Conservation (phyloP, 805 yeast species). For the Starmerella scarabaei region DNA sequence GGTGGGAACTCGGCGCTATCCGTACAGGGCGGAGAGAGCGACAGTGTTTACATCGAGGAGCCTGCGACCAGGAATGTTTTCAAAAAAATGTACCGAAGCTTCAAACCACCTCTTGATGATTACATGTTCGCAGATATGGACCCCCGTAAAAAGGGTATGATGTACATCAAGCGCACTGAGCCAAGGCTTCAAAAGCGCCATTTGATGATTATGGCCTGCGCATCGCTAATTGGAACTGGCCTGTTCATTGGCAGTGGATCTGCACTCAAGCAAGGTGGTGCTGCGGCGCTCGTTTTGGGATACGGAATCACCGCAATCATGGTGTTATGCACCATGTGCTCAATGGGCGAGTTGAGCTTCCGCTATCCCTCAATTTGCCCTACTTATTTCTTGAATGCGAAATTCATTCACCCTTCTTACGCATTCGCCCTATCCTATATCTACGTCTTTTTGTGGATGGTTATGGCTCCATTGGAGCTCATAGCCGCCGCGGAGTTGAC, state of each 20-base stretch:
- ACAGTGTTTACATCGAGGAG: no score
- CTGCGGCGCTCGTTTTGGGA: slow-evolving; percentile 46
- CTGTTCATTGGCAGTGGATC: slow-evolving; percentile 43
- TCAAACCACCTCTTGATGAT: no score
- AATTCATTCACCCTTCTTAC: slow-evolving; percentile 52
- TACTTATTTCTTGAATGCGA: slow-evolving; percentile 34
- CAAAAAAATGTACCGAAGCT: no score
- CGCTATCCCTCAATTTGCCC: slow-evolving; percentile 39
- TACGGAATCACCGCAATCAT: slow-evolving; percentile 48
- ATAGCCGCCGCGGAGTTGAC: slow-evolving; percentile 46
- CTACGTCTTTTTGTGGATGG: slow-evolving; percentile 34
- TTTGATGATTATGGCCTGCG: no score
- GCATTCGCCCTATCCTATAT: slow-evolving; percentile 59
- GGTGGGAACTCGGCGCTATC: no score
- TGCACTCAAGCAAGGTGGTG: slow-evolving; percentile 36
- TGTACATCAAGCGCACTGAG: no score
- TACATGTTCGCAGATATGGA: no score
- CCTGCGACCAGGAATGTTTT: no score
- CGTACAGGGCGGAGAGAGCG: no score
- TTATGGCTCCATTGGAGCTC: slow-evolving; percentile 46
- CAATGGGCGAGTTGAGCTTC: slow-evolving; percentile 59
- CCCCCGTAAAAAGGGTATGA: no score
- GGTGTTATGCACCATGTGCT: slow-evolving; percentile 49
- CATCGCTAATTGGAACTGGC: slow-evolving; percentile 77
- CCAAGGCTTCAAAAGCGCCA: no score